These are phyloP conservation scores for Linnemannia elongata DNA, from an alignment of 192 early-diverging fungal genomes.

Conservation along the genomic window DNA sequence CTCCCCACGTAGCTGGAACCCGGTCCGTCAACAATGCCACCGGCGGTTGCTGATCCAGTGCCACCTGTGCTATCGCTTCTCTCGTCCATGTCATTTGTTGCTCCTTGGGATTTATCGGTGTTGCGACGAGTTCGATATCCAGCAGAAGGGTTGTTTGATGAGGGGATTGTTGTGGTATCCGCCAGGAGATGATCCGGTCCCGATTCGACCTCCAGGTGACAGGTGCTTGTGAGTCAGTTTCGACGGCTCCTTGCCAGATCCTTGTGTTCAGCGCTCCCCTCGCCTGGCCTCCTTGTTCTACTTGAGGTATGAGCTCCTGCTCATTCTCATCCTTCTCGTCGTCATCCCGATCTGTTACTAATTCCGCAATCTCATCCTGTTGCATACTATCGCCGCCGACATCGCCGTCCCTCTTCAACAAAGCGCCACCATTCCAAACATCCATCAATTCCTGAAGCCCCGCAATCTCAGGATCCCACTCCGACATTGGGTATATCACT, in stretches of 20 bases:
- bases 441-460: conserved; percentile 20
- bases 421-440: conserved; percentile 6
- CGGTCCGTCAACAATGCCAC: conserved; percentile 31
- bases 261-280: conserved; percentile 6
- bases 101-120: background rate
- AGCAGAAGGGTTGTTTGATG: background rate
- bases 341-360: background rate
- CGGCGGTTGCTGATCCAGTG: conserved; percentile 2
- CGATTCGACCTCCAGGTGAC: conserved; percentile 38
- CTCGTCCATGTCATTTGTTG: background rate
- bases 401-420: background rate
- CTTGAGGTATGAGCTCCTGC: background rate
- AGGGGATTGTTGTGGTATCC: background rate
- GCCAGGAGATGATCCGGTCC: conserved; percentile 38
- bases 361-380: background rate
- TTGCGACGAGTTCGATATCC: background rate
- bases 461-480: background rate
- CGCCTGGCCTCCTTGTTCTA: background rate
- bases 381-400: background rate
- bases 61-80: background rate
- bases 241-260: conserved; percentile 26
- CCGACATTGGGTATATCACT: background rate
- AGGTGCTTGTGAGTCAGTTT: background rate
- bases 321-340: background rate
- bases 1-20: conserved; percentile 27